phyloP scores from a whole-genome alignment of 148 eudicot genomes.

The Rhododendron simsii region DNA sequence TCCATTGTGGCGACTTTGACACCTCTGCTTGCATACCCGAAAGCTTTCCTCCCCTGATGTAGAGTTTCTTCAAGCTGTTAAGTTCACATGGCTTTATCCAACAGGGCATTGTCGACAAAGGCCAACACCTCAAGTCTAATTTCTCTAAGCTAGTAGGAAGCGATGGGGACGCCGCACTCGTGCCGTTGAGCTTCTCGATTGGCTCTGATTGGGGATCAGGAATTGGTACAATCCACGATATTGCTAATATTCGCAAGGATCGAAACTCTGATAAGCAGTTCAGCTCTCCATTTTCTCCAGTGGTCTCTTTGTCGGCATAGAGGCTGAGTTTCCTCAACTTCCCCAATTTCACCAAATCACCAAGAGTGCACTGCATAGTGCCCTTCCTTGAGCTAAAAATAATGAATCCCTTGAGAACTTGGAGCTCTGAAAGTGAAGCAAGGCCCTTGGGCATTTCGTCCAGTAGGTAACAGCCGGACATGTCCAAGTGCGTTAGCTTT shows the following conservation, averaged over 20 bases:
- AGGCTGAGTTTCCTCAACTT: constrained; percentile 6
- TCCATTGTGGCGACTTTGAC: neutral
- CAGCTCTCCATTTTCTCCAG: neutral
- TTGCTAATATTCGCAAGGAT: neutral
- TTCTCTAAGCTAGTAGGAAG: neutral
- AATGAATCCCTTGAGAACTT: neutral
- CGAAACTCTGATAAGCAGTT: neutral
- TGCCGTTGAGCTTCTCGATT: neutral
- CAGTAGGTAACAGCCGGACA: neutral
- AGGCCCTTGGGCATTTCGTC: neutral
- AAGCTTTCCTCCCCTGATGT: neutral
- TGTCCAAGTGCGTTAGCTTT: neutral
- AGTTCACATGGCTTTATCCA: neutral
- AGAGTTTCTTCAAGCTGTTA: neutral
- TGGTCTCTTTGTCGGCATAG: neutral
- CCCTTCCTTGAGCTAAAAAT: neutral
- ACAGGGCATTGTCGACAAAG: neutral
- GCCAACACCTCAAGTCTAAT: neutral
- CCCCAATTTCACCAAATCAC: neutral
- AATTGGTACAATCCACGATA: neutral
- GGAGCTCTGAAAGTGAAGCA: neutral
- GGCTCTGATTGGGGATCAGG: neutral
- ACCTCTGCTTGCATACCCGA: neutral
- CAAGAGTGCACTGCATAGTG: neutral
- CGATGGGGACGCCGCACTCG: neutral